Evolutionary conservation across 2,329 filamentous ascomycete genomes (phyloP).

Genomic region (Blastomyces emzantsi): DNA sequence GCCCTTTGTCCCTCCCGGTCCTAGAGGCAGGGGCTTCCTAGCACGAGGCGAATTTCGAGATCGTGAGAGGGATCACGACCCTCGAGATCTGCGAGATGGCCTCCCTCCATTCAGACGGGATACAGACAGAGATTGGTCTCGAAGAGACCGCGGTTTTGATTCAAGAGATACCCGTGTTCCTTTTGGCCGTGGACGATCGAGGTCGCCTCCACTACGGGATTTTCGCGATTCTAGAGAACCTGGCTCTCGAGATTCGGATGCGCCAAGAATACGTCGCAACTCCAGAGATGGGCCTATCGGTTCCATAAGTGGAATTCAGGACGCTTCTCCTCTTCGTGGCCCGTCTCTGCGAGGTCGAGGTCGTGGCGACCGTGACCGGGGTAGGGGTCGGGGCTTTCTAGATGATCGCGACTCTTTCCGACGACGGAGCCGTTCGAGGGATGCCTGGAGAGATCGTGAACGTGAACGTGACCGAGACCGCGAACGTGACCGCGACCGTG

Average conservation of each 20-base stretch:
- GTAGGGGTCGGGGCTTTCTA: conserved; percentile 33
- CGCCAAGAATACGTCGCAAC: conserved; percentile 35
- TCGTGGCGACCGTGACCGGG: conserved; percentile 37
- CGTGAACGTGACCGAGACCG: conserved; percentile 32
- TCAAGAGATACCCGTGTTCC: conserved; percentile 36
- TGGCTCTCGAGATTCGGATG: conserved; percentile 30
- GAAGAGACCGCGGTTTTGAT: conserved; percentile 41
- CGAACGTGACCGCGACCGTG: conserved; percentile 27
- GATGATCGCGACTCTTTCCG: conserved; percentile 38
- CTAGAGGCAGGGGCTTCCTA: conserved; percentile 55
- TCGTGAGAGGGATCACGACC: conserved; percentile 30
- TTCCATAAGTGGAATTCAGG: conserved; percentile 28
- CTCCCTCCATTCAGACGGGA: conserved; percentile 33
- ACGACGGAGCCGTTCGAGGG: conserved; percentile 37
- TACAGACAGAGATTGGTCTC: conserved; percentile 38
- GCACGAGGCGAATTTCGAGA: conserved; percentile 52
- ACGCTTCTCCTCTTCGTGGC: conserved; percentile 31
- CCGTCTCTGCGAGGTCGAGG: conserved; percentile 35
- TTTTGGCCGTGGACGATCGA: conserved; percentile 38
- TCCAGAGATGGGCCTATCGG: conserved; percentile 37
- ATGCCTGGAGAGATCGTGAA: conserved; percentile 36
- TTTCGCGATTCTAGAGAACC: conserved; percentile 33
- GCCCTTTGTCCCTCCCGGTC: conserved; percentile 29
- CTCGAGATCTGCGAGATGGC: conserved; percentile 24
- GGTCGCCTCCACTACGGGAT: conserved; percentile 34